These are phyloP conservation scores for Kwoniella dendrophila DNA, from an alignment of 768 basidiomycete species.

Conservation along the genomic window DNA sequence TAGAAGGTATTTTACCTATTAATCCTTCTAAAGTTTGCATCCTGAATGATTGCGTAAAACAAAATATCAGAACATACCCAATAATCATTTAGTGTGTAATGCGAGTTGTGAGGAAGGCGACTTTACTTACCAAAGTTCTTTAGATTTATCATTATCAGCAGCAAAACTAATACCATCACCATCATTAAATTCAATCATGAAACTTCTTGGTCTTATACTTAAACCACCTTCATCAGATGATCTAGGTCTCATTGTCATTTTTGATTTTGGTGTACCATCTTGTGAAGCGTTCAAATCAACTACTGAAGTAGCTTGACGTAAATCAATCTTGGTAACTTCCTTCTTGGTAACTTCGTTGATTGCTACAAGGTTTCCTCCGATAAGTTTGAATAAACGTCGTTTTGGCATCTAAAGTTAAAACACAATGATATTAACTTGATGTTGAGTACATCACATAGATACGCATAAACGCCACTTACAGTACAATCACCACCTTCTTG, in stretches of 20 bases:
- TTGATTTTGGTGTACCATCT: slow-evolving; percentile 26
- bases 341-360: slow-evolving; percentile 93
- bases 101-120: neutral
- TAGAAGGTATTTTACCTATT: slow-evolving; percentile 85
- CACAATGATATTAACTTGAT: neutral
- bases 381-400: slow-evolving; percentile 71
- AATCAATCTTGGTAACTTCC: slow-evolving; percentile 83
- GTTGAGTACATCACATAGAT: neutral
- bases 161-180: slow-evolving; percentile 84
- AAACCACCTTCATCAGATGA: slow-evolving; percentile 40
- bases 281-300: slow-evolving; percentile 67
- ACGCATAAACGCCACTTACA: slow-evolving; percentile 60
- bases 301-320: slow-evolving; percentile 76
- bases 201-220: slow-evolving; percentile 60
- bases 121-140: slow-evolving; percentile 70
- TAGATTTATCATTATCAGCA: slow-evolving; percentile 87
- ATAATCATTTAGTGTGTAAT: neutral
- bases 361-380: slow-evolving; percentile 62
- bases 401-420: slow-evolving; percentile 63
- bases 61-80: slow-evolving; percentile 13
- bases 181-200: slow-evolving; percentile 71
- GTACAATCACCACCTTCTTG: slow-evolving; percentile 91
- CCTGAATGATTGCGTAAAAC: slow-evolving; percentile 60
- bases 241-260: slow-evolving; percentile 27
- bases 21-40: slow-evolving; percentile 79